Percentiles rank a stretch among this genome's conserved stretches.
Conservation (phyloP, 2,329 filamentous ascomycete genomes). For the Exutisphaerella laricina region DNA sequence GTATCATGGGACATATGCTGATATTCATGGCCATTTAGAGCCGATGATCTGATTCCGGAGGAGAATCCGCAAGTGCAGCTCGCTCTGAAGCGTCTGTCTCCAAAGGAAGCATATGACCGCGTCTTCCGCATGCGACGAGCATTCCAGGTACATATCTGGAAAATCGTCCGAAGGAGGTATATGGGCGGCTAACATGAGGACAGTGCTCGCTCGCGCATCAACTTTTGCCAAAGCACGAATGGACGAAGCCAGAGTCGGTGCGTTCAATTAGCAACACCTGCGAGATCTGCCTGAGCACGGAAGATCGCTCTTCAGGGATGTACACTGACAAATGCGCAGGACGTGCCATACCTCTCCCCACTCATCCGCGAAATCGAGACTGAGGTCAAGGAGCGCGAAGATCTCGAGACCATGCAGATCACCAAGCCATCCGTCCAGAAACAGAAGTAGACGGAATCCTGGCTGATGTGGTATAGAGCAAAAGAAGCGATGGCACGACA, state of each 20-base stretch:
- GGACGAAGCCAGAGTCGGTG: slow-evolving; percentile 64
- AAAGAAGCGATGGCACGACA: slow-evolving; percentile 8
- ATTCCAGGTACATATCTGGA: slow-evolving; percentile 61
- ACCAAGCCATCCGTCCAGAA: slow-evolving; percentile 36
- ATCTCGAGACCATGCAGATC: slow-evolving; percentile 62
- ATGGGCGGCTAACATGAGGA: slow-evolving; percentile 16
- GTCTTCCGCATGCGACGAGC: slow-evolving; percentile 95
- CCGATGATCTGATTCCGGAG: slow-evolving; percentile 92
- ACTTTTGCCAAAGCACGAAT: slow-evolving; percentile 58
- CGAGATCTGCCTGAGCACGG: no score
- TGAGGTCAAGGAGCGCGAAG: slow-evolving; percentile 61
- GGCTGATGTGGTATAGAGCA: not conserved
- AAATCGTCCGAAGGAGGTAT: slow-evolving; percentile 9
- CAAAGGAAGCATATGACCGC: slow-evolving; percentile 92
- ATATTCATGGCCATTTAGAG: slow-evolving; percentile 49
- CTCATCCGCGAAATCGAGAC: slow-evolving; percentile 65
- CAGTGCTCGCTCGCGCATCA: slow-evolving; percentile 63
- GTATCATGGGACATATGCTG: slow-evolving; percentile 9
- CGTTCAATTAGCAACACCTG: no score
- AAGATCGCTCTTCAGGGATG: not conserved
- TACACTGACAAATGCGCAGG: slow-evolving; percentile 41
- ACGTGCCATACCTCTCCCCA: slow-evolving; percentile 59
- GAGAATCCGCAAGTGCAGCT: slow-evolving; percentile 81
- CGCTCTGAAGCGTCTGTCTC: slow-evolving; percentile 82
- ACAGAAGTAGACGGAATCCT: slow-evolving; percentile 11